phyloP scores from a whole-genome alignment of 495 filamentous ascomycete species.

The Penicillium paradoxum region DNA sequence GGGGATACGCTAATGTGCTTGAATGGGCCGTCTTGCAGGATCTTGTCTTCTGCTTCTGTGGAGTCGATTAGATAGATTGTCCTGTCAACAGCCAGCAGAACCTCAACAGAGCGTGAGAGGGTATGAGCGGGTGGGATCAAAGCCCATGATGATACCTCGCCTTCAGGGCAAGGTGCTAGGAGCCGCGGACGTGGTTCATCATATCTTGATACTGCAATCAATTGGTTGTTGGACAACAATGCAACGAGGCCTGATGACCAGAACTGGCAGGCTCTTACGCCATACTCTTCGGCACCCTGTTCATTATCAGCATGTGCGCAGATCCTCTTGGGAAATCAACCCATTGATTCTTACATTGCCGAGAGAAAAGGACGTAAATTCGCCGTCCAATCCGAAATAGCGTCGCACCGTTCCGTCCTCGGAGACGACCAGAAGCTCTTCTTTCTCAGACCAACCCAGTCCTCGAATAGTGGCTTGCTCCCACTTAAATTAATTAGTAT shows the following conservation, averaged over 20 bases:
- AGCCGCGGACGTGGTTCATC: conserved; percentile 84
- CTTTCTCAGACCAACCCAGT: conserved; percentile 95
- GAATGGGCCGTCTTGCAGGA: conserved; percentile 88
- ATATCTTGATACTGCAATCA: conserved; percentile 83
- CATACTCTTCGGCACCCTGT: conserved; percentile 76
- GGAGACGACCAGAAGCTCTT: conserved; percentile 83
- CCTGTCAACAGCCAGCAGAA: conserved; percentile 76
- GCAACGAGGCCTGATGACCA: conserved; percentile 90
- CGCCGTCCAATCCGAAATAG: conserved; percentile 86
- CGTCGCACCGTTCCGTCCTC: conserved; percentile 87
- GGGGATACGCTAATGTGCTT: conserved; percentile 84
- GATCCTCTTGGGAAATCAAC: neutral
- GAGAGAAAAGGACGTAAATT: conserved; percentile 93
- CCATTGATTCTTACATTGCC: conserved; percentile 59
- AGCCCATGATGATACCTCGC: conserved; percentile 80
- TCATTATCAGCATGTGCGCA: conserved; percentile 12
- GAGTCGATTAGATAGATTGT: conserved; percentile 85
- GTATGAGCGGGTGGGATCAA: conserved; percentile 85
- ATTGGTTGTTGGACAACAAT: conserved; percentile 80
- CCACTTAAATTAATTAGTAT: conserved; percentile 54
- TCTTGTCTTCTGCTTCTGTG: conserved; percentile 82
- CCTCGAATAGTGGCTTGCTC: conserved; percentile 86
- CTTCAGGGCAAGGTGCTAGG: conserved; percentile 72
- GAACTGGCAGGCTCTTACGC: conserved; percentile 83
- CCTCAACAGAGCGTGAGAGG: conserved; percentile 91